phyloP scores from a whole-genome alignment of 1,139 yeast genomes.

The Pichia sp. region DNA sequence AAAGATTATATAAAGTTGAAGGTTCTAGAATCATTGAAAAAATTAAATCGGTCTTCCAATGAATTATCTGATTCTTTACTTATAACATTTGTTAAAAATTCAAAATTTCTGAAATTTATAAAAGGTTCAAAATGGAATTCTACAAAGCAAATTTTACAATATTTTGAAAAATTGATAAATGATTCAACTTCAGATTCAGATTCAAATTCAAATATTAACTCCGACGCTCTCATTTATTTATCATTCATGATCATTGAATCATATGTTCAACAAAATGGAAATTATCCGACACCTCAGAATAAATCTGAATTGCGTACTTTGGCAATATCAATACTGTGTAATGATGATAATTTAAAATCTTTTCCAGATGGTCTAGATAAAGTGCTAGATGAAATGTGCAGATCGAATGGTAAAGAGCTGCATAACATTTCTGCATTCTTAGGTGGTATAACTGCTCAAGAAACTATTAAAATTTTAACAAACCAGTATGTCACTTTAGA shows the following conservation, averaged over 20 bases:
- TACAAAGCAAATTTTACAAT: slow-evolving; percentile 8
- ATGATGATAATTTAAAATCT: slow-evolving; percentile 13
- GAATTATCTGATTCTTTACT: slow-evolving; percentile 37
- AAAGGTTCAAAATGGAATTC: slow-evolving; percentile 20
- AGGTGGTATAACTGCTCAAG: slow-evolving; percentile 81
- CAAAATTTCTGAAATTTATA: slow-evolving; percentile 35
- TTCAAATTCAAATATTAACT: too few species aligned
- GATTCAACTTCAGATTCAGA: too few species aligned
- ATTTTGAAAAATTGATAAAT: background rate
- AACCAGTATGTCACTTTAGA: slow-evolving; percentile 71
- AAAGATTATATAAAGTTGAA: slow-evolving; percentile 32
- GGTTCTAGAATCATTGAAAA: slow-evolving; percentile 29
- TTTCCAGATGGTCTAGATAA: slow-evolving; percentile 24
- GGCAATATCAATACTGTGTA: slow-evolving; percentile 24
- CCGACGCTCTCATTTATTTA: slow-evolving; percentile 20
- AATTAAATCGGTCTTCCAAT: slow-evolving; percentile 23
- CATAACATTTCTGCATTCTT: slow-evolving; percentile 48
- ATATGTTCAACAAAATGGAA: slow-evolving; percentile 11
- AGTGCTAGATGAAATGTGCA: slow-evolving; percentile 30
- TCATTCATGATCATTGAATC: slow-evolving; percentile 24
- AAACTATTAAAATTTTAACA: slow-evolving; percentile 58
- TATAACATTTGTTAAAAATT: slow-evolving; percentile 55
- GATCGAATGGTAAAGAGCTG: slow-evolving; percentile 38
- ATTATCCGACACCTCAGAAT: slow-evolving; percentile 19
- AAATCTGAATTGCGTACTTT: slow-evolving; percentile 18